Evolutionary conservation across 805 yeast genomes (phyloP).

Genomic region (Saturnispora quitensis): DNA sequence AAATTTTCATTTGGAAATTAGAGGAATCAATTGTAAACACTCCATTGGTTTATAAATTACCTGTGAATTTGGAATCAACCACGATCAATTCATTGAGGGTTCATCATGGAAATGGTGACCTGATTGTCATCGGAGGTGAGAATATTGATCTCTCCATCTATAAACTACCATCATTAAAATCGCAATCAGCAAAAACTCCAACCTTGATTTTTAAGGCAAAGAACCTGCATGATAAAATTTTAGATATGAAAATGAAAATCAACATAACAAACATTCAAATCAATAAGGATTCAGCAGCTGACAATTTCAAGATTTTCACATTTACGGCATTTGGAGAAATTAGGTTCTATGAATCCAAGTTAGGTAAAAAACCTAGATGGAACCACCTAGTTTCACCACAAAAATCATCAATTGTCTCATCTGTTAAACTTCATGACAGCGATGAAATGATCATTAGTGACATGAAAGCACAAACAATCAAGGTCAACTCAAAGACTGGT

Average conservation of each 20-base stretch:
- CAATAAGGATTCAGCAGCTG: conserved; percentile 26
- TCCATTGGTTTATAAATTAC: conserved; percentile 28
- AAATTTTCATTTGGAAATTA: conserved; percentile 11
- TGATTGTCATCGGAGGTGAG: conserved; percentile 80
- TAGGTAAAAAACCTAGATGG: conserved; percentile 61
- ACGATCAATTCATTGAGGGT: conserved; percentile 3
- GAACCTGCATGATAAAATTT: conserved; percentile 70
- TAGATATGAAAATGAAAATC: conserved; percentile 76
- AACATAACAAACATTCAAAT: conserved; percentile 60
- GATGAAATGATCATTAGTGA: conserved; percentile 60
- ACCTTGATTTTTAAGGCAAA: conserved; percentile 55
- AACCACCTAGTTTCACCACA: conserved; percentile 30
- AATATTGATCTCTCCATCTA: conserved; percentile 60
- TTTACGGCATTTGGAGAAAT: conserved; percentile 71
- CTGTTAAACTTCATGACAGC: conserved; percentile 17
- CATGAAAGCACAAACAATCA: conserved; percentile 54
- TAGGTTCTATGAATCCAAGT: conserved; percentile 59
- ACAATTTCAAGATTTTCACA: conserved; percentile 46
- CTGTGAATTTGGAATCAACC: conserved; percentile 27
- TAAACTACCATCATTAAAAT: conserved; percentile 19
- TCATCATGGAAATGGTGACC: conserved; percentile 27
- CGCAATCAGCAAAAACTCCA: conserved; percentile 12
- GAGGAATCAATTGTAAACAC: conserved; percentile 11
- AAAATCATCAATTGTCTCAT: conserved; percentile 15
- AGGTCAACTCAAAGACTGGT: conserved; percentile 43